phyloP scores from a whole-genome alignment of 2,329 filamentous ascomycete species.

The Fusarium setosum region DNA sequence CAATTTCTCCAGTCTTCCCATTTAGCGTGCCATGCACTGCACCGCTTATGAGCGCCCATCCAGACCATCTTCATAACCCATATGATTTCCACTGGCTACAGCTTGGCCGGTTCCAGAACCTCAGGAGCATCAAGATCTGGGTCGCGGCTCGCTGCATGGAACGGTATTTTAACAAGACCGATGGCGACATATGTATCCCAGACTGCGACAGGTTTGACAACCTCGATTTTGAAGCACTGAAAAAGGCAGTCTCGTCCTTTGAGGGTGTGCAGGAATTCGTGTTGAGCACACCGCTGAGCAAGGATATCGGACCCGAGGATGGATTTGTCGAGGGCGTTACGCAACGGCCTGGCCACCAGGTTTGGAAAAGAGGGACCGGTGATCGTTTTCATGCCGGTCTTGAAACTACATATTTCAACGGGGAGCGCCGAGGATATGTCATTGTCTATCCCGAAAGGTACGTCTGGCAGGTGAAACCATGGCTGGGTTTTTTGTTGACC shows the following conservation, averaged over 20 bases:
- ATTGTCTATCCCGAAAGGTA: not conserved
- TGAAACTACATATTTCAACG: not conserved
- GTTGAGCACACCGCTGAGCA: not conserved
- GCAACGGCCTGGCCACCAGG: not conserved
- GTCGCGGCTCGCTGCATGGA: not conserved
- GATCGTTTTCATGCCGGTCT: not conserved
- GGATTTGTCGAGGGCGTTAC: not conserved
- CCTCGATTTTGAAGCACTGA: not conserved
- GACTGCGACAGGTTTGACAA: not conserved
- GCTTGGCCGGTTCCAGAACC: not conserved
- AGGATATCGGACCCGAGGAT: not conserved
- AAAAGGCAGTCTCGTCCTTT: not conserved
- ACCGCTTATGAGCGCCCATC: not conserved
- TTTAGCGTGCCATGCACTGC: not conserved
- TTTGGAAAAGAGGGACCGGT: slow-evolving; percentile 5
- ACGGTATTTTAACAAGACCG: not conserved
- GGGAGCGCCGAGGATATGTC: not conserved
- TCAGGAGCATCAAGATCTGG: slow-evolving; percentile 5
- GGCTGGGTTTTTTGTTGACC: too few relatives aligned
- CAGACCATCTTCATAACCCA: not conserved
- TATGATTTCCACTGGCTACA: slow-evolving; percentile 6
- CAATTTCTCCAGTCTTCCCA: not conserved
- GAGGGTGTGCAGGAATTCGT: not conserved
- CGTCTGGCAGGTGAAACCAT: not conserved
- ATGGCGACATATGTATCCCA: not conserved